Evolutionary conservation across 73 alveolate species (phyloP).

Genomic region (Paramecium caudatum): DNA sequence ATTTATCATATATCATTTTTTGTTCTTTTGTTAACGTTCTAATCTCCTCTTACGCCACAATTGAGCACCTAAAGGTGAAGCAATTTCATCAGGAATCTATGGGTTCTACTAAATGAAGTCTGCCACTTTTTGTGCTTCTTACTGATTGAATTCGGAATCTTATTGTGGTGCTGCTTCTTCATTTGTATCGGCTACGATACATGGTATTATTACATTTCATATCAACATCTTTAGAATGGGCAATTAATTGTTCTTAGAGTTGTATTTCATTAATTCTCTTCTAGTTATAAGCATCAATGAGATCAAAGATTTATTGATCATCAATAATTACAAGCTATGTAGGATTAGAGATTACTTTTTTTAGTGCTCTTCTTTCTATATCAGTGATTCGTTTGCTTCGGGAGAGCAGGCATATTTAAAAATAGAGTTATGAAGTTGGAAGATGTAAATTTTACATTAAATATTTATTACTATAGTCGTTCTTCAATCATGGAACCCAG

Average conservation of each 20-base stretch:
- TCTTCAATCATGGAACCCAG: too few species aligned
- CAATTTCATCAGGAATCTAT: background rate
- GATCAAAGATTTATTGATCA: background rate
- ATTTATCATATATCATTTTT: background rate
- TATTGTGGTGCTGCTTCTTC: background rate
- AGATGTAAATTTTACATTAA: slow-evolving; percentile 9
- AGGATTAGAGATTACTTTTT: background rate
- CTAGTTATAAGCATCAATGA: background rate
- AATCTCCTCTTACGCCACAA: background rate
- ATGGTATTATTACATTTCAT: background rate
- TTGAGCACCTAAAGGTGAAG: background rate
- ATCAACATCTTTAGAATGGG: background rate
- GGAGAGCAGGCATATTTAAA: background rate
- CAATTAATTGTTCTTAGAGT: background rate
- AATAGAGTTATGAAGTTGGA: background rate
- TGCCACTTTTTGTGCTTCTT: background rate
- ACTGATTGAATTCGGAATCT: background rate
- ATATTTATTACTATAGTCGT: too few species aligned
- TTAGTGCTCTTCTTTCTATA: background rate
- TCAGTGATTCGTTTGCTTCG: background rate
- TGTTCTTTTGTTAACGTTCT: background rate
- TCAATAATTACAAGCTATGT: background rate
- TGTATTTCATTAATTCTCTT: background rate
- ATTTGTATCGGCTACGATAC: background rate
- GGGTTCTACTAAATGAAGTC: background rate